Evolutionary conservation across 169 alveolate genomes (phyloP).

Genomic region (Plasmodium cynomolgi): DNA sequence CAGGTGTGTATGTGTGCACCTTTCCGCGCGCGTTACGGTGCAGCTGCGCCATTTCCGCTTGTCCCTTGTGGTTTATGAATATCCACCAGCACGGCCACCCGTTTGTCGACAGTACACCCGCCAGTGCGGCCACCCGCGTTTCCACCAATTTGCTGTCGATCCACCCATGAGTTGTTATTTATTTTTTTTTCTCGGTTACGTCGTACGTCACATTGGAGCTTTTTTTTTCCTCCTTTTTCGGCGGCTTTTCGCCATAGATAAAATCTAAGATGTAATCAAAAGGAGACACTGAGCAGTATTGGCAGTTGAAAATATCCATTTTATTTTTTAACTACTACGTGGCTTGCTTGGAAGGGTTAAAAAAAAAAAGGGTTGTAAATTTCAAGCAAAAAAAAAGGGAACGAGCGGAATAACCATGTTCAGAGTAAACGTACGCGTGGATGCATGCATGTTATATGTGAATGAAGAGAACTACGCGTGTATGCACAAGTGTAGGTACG

Average conservation of each 20-base stretch:
- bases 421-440: background rate
- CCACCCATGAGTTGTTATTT: background rate
- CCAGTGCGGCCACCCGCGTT: background rate
- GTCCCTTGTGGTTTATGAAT: background rate
- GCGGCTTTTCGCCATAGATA: constrained; percentile 61
- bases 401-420: constrained; percentile 15
- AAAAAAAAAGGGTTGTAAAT: constrained; percentile 21
- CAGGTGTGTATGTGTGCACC: background rate
- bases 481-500: background rate
- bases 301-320: constrained; percentile 74
- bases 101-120: too few species aligned
- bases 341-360: background rate
- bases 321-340: constrained; percentile 7
- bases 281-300: constrained; percentile 71
- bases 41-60: background rate
- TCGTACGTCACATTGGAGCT: constrained; percentile 66
- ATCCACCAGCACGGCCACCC: background rate
- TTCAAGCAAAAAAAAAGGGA: constrained; percentile 11
- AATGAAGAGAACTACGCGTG: background rate
- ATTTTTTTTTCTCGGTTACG: constrained; percentile 49
- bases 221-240: constrained; percentile 70
- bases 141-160: background rate
- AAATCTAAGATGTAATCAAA: constrained; percentile 64
- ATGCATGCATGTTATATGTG: constrained; percentile 1
- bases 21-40: background rate